phyloP scores from a whole-genome alignment of 306 rosid genomes.

The Trifolium repens region DNA sequence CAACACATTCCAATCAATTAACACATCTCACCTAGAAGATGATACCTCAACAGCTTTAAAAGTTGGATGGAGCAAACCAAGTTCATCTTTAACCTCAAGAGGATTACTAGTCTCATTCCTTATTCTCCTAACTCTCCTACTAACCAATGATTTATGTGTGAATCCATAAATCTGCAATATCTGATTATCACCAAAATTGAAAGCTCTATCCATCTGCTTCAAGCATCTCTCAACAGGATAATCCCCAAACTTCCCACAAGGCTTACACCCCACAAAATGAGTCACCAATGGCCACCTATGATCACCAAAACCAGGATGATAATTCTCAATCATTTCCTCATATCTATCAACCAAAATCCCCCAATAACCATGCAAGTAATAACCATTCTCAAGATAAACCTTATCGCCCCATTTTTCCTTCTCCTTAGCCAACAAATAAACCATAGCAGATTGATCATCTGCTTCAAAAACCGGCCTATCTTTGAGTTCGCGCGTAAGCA shows the following conservation, averaged over 20 bases:
- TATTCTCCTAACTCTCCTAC: conserved; percentile 71
- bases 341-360: conserved; percentile 85
- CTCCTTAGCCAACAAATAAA: conserved; percentile 59
- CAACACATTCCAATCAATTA: conserved; percentile 11
- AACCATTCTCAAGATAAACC: conserved; percentile 72
- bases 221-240: conserved; percentile 83
- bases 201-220: conserved; percentile 92
- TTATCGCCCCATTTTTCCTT: conserved; percentile 74
- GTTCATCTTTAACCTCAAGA: conserved; percentile 71
- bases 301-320: conserved; percentile 85
- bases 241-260: conserved; percentile 92
- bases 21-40: conserved; percentile 34
- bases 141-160: conserved; percentile 65
- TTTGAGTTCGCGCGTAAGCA: conserved; percentile 69
- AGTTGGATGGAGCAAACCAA: conserved; percentile 79
- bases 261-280: conserved; percentile 94
- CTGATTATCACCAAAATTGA: conserved; percentile 86
- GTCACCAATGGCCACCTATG: conserved; percentile 95
- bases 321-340: conserved; percentile 78
- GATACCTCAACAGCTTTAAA: conserved; percentile 72
- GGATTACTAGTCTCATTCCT: conserved; percentile 72
- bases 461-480: conserved; percentile 80
- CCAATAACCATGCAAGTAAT: conserved; percentile 88
- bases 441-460: conserved; percentile 88
- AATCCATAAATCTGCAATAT: conserved; percentile 86